Evolutionary conservation across 495 filamentous ascomycete species (phyloP).

Genomic region (Rhizodiscina lignyota): DNA sequence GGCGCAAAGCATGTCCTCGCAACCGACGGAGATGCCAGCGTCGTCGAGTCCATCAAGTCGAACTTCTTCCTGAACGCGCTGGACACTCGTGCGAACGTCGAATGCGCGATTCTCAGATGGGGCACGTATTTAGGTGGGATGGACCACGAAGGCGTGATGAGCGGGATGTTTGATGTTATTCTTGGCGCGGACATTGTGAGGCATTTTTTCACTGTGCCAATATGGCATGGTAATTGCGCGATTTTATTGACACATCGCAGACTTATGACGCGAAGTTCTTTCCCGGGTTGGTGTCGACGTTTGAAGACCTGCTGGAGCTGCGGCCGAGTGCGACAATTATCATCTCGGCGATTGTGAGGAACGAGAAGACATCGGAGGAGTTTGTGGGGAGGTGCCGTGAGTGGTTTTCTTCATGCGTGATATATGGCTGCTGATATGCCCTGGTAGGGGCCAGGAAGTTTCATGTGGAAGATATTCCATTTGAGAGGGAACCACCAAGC

Average conservation of each 20-base stretch:
- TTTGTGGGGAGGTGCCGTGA: slow-evolving; percentile 42
- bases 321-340: slow-evolving; percentile 32
- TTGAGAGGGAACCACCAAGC: slow-evolving; percentile 8
- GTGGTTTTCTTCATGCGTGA: slow-evolving; percentile 10
- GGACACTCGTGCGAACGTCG: slow-evolving; percentile 22
- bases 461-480: slow-evolving; percentile 12
- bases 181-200: slow-evolving; percentile 25
- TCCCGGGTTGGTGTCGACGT: slow-evolving; percentile 37
- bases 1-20: slow-evolving; percentile 44
- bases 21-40: slow-evolving; percentile 64
- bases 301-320: slow-evolving; percentile 35
- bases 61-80: slow-evolving; percentile 53
- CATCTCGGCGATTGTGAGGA: slow-evolving; percentile 44
- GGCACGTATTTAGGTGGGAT: slow-evolving; percentile 21
- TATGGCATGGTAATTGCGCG: not conserved
- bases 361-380: slow-evolving; percentile 40
- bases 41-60: slow-evolving; percentile 50
- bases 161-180: slow-evolving; percentile 15
- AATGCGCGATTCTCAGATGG: slow-evolving; percentile 41
- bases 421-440: slow-evolving; percentile 5
- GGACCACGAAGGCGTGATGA: slow-evolving; percentile 9
- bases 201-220: not conserved
- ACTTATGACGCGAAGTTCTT: slow-evolving; percentile 48
- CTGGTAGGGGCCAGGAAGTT: slow-evolving; percentile 15
- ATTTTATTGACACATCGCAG: slow-evolving; percentile 17